Evolutionary conservation across 192 early-diverging fungal species (phyloP).

Genomic region (Haplosporangium gracile): DNA sequence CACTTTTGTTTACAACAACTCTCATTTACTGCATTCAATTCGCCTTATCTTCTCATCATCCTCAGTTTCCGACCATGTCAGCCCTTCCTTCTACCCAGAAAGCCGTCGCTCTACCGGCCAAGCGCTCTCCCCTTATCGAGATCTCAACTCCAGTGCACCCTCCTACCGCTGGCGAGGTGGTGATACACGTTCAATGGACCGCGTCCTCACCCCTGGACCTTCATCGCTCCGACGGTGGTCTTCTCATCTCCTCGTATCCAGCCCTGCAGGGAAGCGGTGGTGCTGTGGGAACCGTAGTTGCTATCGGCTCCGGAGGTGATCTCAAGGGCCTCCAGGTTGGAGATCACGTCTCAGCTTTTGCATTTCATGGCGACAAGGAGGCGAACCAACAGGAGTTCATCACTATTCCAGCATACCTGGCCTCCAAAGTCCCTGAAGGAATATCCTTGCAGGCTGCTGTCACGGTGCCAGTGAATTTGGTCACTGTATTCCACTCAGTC

Average conservation of each 20-base stretch:
- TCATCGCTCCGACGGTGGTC: conserved; percentile 24
- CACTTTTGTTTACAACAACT: neutral
- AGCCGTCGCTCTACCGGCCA: conserved; percentile 23
- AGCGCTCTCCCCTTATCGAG: conserved; percentile 22
- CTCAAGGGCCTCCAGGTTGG: conserved; percentile 25
- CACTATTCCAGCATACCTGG: conserved; percentile 24
- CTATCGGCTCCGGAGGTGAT: conserved; percentile 15
- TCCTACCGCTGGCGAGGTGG: conserved; percentile 16
- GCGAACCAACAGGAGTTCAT: conserved; percentile 30
- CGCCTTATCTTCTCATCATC: neutral
- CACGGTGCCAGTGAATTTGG: conserved; percentile 25
- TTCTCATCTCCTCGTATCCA: conserved; percentile 12
- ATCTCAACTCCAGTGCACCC: conserved; percentile 23
- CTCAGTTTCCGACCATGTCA: conserved; percentile 5
- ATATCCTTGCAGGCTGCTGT: conserved; percentile 17
- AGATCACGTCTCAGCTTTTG: conserved; percentile 20
- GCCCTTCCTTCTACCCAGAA: conserved; percentile 16
- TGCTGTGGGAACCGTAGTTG: conserved; percentile 18
- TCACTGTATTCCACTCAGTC: conserved; percentile 25
- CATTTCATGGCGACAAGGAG: conserved; percentile 24
- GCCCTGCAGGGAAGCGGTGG: conserved; percentile 18
- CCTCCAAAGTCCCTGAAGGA: conserved; percentile 23
- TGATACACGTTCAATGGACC: conserved; percentile 22
- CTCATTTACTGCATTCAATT: neutral
- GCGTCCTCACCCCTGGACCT: conserved; percentile 22